Conservation (phyloP, 1,284 basidiomycete species). For the Gymnopus androsaceus region DNA sequence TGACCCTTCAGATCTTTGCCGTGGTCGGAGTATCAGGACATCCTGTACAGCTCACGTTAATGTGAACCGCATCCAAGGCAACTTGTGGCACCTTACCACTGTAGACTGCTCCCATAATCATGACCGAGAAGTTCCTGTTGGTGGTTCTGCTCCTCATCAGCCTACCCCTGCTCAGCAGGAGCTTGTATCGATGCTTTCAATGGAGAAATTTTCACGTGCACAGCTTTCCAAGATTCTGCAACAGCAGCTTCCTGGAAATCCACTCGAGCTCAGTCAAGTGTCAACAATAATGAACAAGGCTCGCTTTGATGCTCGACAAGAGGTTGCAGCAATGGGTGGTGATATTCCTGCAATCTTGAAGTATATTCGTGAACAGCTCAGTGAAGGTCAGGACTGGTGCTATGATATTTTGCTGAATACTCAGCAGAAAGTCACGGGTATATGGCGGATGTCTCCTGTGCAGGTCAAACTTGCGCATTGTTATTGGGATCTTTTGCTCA, state of each 20-base stretch:
- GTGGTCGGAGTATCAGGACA: neutral
- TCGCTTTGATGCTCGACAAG: slow-evolving; percentile 5
- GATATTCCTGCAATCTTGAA: slow-evolving; percentile 23
- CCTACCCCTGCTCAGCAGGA: too few relatives aligned
- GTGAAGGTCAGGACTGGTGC: slow-evolving; percentile 23
- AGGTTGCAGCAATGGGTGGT: slow-evolving; percentile 26
- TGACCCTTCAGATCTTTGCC: neutral
- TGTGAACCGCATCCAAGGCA: neutral
- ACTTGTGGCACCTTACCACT: neutral
- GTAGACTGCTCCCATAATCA: too few relatives aligned
- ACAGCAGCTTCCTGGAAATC: neutral
- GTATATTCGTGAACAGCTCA: slow-evolving; percentile 15
- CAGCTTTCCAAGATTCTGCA: too few relatives aligned
- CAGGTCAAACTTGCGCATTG: slow-evolving; percentile 30
- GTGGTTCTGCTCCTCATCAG: too few relatives aligned
- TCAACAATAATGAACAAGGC: slow-evolving; percentile 16
- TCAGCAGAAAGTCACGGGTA: slow-evolving; percentile 18
- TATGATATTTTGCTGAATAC: slow-evolving; percentile 26
- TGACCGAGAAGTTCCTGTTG: too few relatives aligned
- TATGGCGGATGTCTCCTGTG: slow-evolving; percentile 32
- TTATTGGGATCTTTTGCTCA: too few relatives aligned
- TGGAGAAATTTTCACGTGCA: too few relatives aligned
- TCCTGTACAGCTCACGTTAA: slow-evolving; percentile 1
- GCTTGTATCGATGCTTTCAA: too few relatives aligned
- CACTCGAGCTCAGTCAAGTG: slow-evolving; percentile 20